phyloP scores from a whole-genome alignment of 768 basidiomycete genomes.

The Tricholoma saponaceum region DNA sequence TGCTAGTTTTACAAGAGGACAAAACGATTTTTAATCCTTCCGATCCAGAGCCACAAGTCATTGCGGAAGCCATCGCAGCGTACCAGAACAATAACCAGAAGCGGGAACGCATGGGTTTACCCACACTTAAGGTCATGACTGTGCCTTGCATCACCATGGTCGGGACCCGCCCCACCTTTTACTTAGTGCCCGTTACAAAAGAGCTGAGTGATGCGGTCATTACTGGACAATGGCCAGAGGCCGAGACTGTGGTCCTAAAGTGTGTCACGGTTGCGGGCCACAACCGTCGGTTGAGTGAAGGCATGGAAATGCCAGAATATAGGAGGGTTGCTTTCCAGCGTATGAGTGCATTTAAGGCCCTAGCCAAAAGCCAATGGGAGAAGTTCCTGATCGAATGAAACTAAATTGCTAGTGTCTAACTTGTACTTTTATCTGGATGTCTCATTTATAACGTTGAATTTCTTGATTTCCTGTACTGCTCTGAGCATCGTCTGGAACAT shows the following conservation, averaged over 20 bases:
- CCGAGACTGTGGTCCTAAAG: background rate
- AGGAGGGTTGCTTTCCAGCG: too few species aligned
- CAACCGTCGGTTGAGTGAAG: background rate
- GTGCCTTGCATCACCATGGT: background rate
- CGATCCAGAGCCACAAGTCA: slow-evolving; percentile 17
- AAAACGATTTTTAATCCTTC: background rate
- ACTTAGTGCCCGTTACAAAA: too few species aligned
- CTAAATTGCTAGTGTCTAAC: background rate
- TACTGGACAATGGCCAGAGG: too few species aligned
- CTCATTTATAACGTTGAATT: too few species aligned
- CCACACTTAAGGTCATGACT: too few species aligned
- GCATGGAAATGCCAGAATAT: too few species aligned
- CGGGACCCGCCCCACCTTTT: background rate
- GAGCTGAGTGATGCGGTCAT: too few species aligned
- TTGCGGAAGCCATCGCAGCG: slow-evolving; percentile 20
- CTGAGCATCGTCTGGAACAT: too few species aligned
- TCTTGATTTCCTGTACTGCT: too few species aligned
- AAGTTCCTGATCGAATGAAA: background rate
- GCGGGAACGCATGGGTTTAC: background rate
- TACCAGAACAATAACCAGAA: slow-evolving; percentile 19
- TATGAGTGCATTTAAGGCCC: too few species aligned
- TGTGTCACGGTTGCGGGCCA: background rate
- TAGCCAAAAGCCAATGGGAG: background rate
- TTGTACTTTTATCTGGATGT: background rate
- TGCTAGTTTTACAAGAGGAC: slow-evolving; percentile 6